Evolutionary conservation across 768 basidiomycete species (phyloP), one percentile per base, ranked within the genome.

Genomic region (Mycena indigotica): DNA sequence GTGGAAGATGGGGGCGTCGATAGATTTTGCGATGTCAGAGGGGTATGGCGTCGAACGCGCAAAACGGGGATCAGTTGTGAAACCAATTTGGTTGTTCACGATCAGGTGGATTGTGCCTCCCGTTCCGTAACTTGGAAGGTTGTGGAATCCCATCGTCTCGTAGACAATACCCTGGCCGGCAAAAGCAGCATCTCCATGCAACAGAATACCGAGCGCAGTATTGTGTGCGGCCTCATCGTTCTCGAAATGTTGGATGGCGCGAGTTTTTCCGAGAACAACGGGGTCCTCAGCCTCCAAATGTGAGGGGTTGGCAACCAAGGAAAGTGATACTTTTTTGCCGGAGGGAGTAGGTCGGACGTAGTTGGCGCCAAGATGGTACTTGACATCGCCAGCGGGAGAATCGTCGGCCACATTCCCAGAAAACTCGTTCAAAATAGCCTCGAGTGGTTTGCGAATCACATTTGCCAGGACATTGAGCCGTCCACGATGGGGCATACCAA

Each of bases 401-500:
- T 89, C 85, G 59, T 89, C 87, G 29, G 80, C 79, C 53, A 83
- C 81, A 16, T 80, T 80, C 5, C 95, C 95, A 10, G 87, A 84
- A 72, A 98, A 98, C 75, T 98, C 96, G 75, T 98, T 96, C 54
- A 99, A 78, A 70, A 99, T 98, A 60, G 93, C 97, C 74, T 98
- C 96, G 64, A 95, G 86, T 19, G 97, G 97, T 79, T 98, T 98
- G 58, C 97, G 89, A 66, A 99, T 95, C 72, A 99, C 97, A 73
- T 99, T 99, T 62, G 88, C 96, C 65, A 99, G 84, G 40, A 99
- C 95, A 69, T 99, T 99, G 61, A 99, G 84, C 69, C 97, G 91
- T 52, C 97, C 97, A 73, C 97, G 94, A 79, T 99, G 97, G 23
- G 97, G 95, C 97, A 99, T 99, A 66, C 97, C 97, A 49, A 98